Base-by-base conservation (phyloP, 805 yeast species). In the Saccharomycopsis malanga region DNA sequence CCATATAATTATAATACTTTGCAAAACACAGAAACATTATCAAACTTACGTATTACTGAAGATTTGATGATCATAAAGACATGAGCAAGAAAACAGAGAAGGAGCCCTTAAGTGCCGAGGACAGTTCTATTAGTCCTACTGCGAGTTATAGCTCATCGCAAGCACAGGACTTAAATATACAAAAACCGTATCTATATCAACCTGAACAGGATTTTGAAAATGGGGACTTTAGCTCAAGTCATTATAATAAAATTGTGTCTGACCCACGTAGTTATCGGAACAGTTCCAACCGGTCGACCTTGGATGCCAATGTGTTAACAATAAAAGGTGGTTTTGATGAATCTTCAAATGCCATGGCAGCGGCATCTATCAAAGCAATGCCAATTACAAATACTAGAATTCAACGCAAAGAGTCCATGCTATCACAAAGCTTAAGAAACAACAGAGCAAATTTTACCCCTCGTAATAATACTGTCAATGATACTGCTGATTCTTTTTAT, bases 381-480 rank as follows among this genome's bases (percentile, higher is more conserved):
- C 30, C 30, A 7, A 12, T 27, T 27, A 12, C 10, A 7, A 12
- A 7, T 12, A 27, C 7, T 12, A 7, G 30, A 7, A 27, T 27
- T 7, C 30, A 29, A 30, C 37, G 29, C n/a, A 36, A 34, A 32
- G 54, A 50, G 32, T 51, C 54, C 5, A 39, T 48, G 42, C 52
- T 51, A 32, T 51, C 54, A 22, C 52, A 48, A 32, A 51, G 54
- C 25, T 45, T 51, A 36, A 48, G 38, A 21, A 42, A 46, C 22
- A 29, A 29, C 10, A 20, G 27, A 10, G 18, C 40, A 29, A 35
- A 34, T 15, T 12, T 35, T 21, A 15, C 24, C 2, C 14, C 30
- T n/a, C n/a, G n/a, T n/a, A 2, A n/a, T n/a, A n/a, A n/a, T n/a
- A n/a, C n/a, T n/a, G n/a, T n/a, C n/a, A n/a, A n/a, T n/a, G n/a